Conservation (phyloP, 1,284 basidiomycete species). For the Cystobasidiaceae sp. region DNA sequence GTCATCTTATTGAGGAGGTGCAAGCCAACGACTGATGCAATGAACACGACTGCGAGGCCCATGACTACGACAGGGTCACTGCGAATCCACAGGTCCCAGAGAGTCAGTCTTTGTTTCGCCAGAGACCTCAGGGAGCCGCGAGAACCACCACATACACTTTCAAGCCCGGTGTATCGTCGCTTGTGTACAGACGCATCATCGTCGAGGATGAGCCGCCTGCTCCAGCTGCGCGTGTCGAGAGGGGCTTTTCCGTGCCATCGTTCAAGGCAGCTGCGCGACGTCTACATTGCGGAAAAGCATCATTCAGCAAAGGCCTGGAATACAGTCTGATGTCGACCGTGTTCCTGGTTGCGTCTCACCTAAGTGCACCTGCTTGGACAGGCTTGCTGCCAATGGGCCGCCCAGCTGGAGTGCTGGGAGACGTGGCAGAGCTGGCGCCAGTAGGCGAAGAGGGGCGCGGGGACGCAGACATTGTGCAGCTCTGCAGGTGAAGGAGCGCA, state of each 20-base stretch:
- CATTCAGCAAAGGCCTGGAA: background rate
- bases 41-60: constrained; percentile 93
- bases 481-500: background rate
- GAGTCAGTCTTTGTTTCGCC: background rate
- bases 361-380: constrained; percentile 27
- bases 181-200: constrained; percentile 96
- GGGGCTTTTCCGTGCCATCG: constrained; percentile 59
- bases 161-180: constrained; percentile 88
- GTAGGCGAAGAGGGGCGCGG: constrained; percentile 17
- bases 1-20: constrained; percentile 96
- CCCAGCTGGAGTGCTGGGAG: background rate
- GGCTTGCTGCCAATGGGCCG: constrained; percentile 23
- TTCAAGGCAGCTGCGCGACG: constrained; percentile 39
- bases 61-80: constrained; percentile 98
- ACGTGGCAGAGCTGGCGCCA: constrained; percentile 7
- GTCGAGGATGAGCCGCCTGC: constrained; percentile 95
- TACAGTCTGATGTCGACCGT: background rate
- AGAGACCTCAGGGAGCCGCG: background rate
- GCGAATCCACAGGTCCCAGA: constrained; percentile 19
- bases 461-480: constrained; percentile 1
- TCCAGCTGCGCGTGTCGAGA: constrained; percentile 84
- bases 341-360: background rate
- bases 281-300: constrained; percentile 11
- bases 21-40: constrained; percentile 97
- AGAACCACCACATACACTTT: constrained; percentile 72